Evolutionary conservation across 345 rosid genomes (phyloP).

Genomic region (Lenwebbia sp.): DNA sequence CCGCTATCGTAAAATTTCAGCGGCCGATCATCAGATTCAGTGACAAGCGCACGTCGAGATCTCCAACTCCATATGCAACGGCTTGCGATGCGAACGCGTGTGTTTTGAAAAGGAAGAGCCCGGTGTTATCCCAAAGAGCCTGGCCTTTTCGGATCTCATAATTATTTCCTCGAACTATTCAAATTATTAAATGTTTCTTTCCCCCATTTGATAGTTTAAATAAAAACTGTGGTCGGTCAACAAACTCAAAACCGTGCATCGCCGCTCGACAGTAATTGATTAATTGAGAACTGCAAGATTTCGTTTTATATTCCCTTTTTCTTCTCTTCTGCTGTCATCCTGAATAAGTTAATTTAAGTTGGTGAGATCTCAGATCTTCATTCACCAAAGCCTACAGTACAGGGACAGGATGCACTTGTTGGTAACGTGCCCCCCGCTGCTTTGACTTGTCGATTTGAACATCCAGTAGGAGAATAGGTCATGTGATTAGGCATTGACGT

Average conservation of each 20-base stretch:
- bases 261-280: neutral
- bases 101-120: neutral
- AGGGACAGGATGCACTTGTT: neutral
- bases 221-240: neutral
- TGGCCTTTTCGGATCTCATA: neutral
- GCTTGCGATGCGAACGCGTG: too few species aligned
- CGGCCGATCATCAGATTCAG: too few species aligned
- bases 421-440: neutral
- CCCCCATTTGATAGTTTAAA: neutral
- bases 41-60: too few species aligned
- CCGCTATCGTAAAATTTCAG: too few species aligned
- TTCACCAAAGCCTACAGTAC: neutral
- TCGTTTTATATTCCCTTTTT: neutral
- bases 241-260: neutral
- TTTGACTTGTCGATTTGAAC: neutral
- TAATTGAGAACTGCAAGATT: neutral
- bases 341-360: neutral
- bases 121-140: neutral
- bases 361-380: neutral
- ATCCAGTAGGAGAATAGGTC: neutral
- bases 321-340: neutral
- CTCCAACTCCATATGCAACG: too few species aligned
- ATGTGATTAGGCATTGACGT: neutral
- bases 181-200: fast-evolving
- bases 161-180: neutral